Conservation (phyloP, 176 grass and related monocot species). For the Juncus inflexus region DNA sequence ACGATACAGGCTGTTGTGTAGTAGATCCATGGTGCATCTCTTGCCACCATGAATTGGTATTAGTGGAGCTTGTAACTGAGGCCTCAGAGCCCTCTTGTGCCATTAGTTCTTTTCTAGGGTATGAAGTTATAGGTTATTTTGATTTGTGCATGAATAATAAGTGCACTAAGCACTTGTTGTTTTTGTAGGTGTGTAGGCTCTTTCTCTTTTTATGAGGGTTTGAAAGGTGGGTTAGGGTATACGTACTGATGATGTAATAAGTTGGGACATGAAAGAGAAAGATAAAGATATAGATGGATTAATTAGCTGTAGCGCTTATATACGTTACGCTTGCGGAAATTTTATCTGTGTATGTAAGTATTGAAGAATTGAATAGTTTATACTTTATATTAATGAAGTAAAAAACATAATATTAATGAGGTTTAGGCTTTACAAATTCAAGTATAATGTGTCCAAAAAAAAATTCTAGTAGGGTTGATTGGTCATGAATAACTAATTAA, state of each 20-base stretch:
- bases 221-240: constrained; percentile 15
- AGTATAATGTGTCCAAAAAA: too few species aligned
- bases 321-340: too few species aligned
- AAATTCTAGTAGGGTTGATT: too few species aligned
- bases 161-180: constrained; percentile 7
- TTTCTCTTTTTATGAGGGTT: constrained; percentile 26
- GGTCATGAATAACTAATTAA: too few species aligned
- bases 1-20: background rate
- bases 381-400: too few species aligned
- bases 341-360: too few species aligned
- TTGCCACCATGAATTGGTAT: constrained; percentile 49
- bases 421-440: too few species aligned
- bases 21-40: constrained; percentile 36
- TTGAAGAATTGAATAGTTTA: too few species aligned
- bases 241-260: constrained; percentile 27
- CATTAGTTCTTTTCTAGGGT: constrained; percentile 41
- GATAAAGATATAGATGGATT: background rate
- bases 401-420: too few species aligned
- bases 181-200: constrained; percentile 15
- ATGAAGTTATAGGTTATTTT: background rate
- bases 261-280: constrained; percentile 2
- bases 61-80: constrained; percentile 59
- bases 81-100: constrained; percentile 72
- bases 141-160: background rate
- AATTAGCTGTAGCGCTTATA: too few species aligned